phyloP scores from a whole-genome alignment of 208 protist genomes.

The Entamoeba invadens region DNA sequence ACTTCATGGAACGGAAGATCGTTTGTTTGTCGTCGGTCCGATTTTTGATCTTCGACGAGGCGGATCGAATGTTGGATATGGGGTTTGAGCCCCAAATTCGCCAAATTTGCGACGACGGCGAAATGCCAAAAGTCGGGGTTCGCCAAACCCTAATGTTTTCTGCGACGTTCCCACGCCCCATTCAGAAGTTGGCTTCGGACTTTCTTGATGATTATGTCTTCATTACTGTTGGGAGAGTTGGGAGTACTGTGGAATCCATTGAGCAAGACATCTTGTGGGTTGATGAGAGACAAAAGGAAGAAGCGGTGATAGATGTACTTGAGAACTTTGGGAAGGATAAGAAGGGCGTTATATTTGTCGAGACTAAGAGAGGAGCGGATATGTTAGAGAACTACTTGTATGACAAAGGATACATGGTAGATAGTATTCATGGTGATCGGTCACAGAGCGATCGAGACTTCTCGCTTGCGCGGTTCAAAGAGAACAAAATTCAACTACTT shows the following conservation, averaged over 20 bases:
- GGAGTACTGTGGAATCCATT: slow-evolving; percentile 19
- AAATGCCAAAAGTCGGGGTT: neutral
- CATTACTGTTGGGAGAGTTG: slow-evolving; percentile 45
- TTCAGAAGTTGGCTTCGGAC: slow-evolving; percentile 1
- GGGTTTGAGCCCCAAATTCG: slow-evolving; percentile 96
- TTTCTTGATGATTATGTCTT: slow-evolving; percentile 20
- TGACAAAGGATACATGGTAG: slow-evolving; percentile 38
- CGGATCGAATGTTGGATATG: slow-evolving; percentile 93
- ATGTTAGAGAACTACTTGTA: slow-evolving; percentile 69
- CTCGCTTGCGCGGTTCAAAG: neutral
- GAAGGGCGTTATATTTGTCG: slow-evolving; percentile 71
- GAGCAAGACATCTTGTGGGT: neutral
- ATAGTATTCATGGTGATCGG: neutral
- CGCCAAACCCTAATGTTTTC: slow-evolving; percentile 43
- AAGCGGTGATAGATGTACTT: neutral
- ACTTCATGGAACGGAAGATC: slow-evolving; percentile 71
- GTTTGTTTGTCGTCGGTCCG: slow-evolving; percentile 41
- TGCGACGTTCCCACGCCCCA: slow-evolving; percentile 28
- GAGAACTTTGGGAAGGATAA: neutral
- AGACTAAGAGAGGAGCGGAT: slow-evolving; percentile 91
- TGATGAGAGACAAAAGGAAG: neutral
- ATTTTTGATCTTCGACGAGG: slow-evolving; percentile 89
- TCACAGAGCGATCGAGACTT: neutral
- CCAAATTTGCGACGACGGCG: neutral
- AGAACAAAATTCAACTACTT: neutral